Evolutionary conservation across 108 stramenopile genomes (phyloP).

Genomic region (Cylindrotheca fusiformis): DNA sequence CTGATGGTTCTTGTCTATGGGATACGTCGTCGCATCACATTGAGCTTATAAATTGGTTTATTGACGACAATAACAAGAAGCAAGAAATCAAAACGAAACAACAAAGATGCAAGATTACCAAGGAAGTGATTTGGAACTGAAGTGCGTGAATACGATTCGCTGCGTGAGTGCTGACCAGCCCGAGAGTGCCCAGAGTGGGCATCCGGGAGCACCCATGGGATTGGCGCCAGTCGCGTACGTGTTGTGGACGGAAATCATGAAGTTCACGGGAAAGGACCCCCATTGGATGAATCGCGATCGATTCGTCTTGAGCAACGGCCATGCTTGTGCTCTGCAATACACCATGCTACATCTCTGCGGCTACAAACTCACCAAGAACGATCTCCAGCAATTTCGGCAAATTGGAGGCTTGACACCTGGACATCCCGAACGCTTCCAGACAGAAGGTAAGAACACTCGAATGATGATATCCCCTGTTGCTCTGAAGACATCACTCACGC

Average conservation of each 20-base stretch:
- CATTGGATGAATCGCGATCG: conserved; percentile 95
- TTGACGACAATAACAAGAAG: too few relatives aligned
- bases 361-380: conserved; percentile 82
- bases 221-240: conserved; percentile 98
- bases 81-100: too few relatives aligned
- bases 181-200: conserved; percentile 91
- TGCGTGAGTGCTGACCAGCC: conserved; percentile 92
- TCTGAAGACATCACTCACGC: too few relatives aligned
- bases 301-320: conserved; percentile 96
- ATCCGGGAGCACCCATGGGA: conserved; percentile 99
- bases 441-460: conserved; percentile 85
- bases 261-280: conserved; percentile 77
- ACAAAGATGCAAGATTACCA: too few relatives aligned
- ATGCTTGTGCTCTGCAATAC: conserved; percentile 97
- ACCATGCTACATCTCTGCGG: conserved; percentile 96
- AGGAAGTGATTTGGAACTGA: conserved; percentile 58
- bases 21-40: too few relatives aligned
- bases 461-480: too few relatives aligned
- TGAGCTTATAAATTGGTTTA: too few relatives aligned
- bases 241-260: conserved; percentile 88
- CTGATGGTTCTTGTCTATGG: too few relatives aligned
- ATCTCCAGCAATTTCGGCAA: conserved; percentile 91
- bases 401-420: conserved; percentile 89
- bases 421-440: conserved; percentile 92
- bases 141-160: conserved; percentile 95